A percentile compares a stretch with the other conserved stretches of the same genome.
phyloP scores from a whole-genome alignment of 1,139 yeast genomes.

The Wickerhamomyces sp. region DNA sequence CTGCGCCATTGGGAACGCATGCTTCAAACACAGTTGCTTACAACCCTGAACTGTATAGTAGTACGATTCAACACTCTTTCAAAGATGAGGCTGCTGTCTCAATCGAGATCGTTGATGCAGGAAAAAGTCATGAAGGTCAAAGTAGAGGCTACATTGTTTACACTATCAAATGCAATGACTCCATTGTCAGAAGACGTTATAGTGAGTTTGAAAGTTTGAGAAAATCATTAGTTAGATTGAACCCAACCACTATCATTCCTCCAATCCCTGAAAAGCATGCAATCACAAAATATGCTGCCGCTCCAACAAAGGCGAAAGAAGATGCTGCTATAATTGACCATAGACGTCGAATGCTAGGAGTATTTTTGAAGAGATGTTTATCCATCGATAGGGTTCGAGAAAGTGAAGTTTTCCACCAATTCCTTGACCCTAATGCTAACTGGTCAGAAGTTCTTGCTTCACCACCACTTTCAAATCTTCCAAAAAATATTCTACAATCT shows the following conservation, averaged over 20 bases:
- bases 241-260: slow-evolving; percentile 83
- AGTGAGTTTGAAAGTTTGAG: slow-evolving; percentile 81
- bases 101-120: slow-evolving; percentile 67
- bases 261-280: slow-evolving; percentile 88
- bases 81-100: slow-evolving; percentile 16
- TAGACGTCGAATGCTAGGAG: slow-evolving; percentile 69
- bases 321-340: slow-evolving; percentile 42
- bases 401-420: slow-evolving; percentile 60
- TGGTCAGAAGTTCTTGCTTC: slow-evolving; percentile 51
- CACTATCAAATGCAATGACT: slow-evolving; percentile 60
- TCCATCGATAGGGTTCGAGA: slow-evolving; percentile 49
- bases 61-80: slow-evolving; percentile 15
- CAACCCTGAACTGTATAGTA: slow-evolving; percentile 16
- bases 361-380: slow-evolving; percentile 70
- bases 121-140: slow-evolving; percentile 71
- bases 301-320: slow-evolving; percentile 45
- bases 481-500: slow-evolving; percentile 43
- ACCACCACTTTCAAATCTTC: slow-evolving; percentile 47
- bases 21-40: slow-evolving; percentile 16
- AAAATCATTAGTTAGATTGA: slow-evolving; percentile 55
- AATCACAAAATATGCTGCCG: slow-evolving; percentile 41
- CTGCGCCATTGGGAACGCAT: background rate
- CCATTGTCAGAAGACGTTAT: slow-evolving; percentile 66
- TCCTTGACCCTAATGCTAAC: slow-evolving; percentile 76
- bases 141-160: slow-evolving; percentile 68